phyloP scores from a whole-genome alignment of 768 basidiomycete species.

The Phylloporus scabripes region DNA sequence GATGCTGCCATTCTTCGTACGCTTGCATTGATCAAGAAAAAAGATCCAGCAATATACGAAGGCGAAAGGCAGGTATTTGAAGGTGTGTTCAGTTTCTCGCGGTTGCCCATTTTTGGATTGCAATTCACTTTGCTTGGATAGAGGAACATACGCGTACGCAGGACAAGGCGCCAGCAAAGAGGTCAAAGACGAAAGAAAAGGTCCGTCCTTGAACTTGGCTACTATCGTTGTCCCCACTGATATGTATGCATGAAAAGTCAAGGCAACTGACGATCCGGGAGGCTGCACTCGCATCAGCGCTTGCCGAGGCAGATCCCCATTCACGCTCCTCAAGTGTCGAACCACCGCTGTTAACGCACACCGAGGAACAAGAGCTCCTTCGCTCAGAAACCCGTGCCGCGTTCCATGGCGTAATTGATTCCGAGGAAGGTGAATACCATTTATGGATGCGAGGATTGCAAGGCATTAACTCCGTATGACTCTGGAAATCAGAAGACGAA shows the following conservation, averaged over 20 bases:
- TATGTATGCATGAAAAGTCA: slow-evolving; percentile 33
- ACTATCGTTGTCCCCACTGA: slow-evolving; percentile 1
- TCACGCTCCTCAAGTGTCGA: slow-evolving; percentile 54
- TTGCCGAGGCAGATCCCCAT: slow-evolving; percentile 40
- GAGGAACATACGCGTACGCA: slow-evolving; percentile 58
- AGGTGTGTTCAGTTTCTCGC: slow-evolving; percentile 40
- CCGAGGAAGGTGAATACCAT: slow-evolving; percentile 9
- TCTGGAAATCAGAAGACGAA: slow-evolving; percentile 38
- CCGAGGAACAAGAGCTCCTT: slow-evolving; percentile 69
- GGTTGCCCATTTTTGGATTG: not conserved
- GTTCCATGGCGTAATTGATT: slow-evolving; percentile 50
- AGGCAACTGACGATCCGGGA: slow-evolving; percentile 76
- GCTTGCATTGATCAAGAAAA: slow-evolving; percentile 74
- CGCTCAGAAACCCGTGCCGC: slow-evolving; percentile 80
- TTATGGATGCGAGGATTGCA: not conserved
- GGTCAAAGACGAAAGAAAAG: slow-evolving; percentile 44
- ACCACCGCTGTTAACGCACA: slow-evolving; percentile 59
- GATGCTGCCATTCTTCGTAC: slow-evolving; percentile 94
- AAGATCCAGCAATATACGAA: slow-evolving; percentile 84
- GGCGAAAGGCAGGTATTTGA: slow-evolving; percentile 66
- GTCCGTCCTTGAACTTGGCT: slow-evolving; percentile 27
- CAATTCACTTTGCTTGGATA: slow-evolving; percentile 21
- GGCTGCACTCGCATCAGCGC: slow-evolving; percentile 58
- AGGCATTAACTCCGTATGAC: not conserved
- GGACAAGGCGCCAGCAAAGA: slow-evolving; percentile 20